These are phyloP conservation scores for Trypanosoma congolense DNA, from an alignment of 208 protist species.

Conservation along the genomic window DNA sequence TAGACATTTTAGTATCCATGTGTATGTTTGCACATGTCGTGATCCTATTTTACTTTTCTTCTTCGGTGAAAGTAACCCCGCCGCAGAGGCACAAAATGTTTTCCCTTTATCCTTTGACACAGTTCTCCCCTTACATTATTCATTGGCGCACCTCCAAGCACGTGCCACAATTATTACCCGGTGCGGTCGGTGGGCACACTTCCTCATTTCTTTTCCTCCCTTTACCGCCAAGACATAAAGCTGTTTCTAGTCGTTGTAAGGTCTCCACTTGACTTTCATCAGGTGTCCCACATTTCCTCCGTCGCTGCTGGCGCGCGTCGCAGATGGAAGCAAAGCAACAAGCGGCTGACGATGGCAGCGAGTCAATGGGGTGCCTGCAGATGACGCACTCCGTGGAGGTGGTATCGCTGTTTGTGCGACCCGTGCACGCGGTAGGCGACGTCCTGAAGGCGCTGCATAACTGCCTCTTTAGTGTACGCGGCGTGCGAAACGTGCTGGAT, in stretches of 20 bases:
- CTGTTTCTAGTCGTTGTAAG: too few species aligned
- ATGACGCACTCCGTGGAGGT: constrained; percentile 29
- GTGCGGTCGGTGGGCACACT: too few species aligned
- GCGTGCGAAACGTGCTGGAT: constrained; percentile 57
- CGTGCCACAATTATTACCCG: too few species aligned
- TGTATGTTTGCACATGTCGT: too few species aligned
- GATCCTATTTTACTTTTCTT: too few species aligned
- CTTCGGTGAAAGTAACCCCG: too few species aligned
- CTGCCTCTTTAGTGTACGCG: constrained; percentile 44
- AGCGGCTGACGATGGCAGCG: neutral
- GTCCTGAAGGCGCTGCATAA: constrained; percentile 53
- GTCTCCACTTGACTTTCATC: too few species aligned
- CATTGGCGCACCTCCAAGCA: too few species aligned
- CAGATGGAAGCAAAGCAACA: neutral
- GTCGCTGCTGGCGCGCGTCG: neutral
- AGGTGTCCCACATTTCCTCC: neutral
- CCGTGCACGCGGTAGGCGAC: constrained; percentile 25
- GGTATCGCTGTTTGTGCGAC: constrained; percentile 38
- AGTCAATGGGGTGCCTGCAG: constrained; percentile 19
- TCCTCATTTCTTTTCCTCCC: too few species aligned
- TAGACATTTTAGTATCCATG: too few species aligned
- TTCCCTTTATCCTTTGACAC: neutral
- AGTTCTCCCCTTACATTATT: neutral
- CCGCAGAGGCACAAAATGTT: neutral
- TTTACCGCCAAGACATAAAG: too few species aligned